phyloP scores from a whole-genome alignment of 306 rosid genomes.

The Rubus idaeus region DNA sequence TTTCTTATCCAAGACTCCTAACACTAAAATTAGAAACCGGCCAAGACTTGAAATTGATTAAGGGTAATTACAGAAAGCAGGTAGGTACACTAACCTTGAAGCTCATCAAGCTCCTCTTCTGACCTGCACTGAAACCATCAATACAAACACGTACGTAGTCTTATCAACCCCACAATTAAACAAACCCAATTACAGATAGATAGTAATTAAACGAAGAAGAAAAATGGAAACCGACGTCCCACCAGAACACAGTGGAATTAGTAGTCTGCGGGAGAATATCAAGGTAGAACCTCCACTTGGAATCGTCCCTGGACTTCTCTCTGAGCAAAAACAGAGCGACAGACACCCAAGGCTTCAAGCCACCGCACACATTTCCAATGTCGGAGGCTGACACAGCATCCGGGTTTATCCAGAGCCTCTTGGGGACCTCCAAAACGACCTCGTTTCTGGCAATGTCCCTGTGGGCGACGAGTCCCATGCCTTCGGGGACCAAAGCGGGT shows the following conservation, averaged over 20 bases:
- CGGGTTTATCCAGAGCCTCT: conserved; percentile 90
- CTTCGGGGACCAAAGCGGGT: conserved; percentile 73
- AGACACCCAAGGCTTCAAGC: conserved; percentile 82
- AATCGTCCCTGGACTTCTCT: conserved; percentile 63
- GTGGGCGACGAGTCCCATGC: conserved; percentile 69
- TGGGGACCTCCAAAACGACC: conserved; percentile 89
- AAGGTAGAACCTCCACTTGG: conserved; percentile 73
- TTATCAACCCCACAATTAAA: conserved; percentile 55
- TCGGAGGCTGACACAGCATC: conserved; percentile 86
- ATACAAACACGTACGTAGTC: conserved; percentile 23
- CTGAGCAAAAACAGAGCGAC: conserved; percentile 75
- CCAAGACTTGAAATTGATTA: not conserved
- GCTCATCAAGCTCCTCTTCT: conserved; percentile 90
- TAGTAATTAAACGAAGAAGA: too few species aligned
- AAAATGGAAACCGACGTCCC: conserved; percentile 29
- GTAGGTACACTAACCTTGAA: conserved; percentile 63
- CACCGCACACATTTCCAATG: conserved; percentile 69
- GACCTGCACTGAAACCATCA: conserved; percentile 97
- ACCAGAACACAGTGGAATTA: conserved; percentile 88
- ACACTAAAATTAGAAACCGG: not conserved
- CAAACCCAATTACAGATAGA: not conserved
- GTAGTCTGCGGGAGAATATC: conserved; percentile 66
- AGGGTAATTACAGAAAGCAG: not conserved
- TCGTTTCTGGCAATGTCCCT: conserved; percentile 66
- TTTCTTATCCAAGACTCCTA: not conserved